Conservation (phyloP, 2,329 filamentous ascomycete genomes). For the Cryphonectria japonica region DNA sequence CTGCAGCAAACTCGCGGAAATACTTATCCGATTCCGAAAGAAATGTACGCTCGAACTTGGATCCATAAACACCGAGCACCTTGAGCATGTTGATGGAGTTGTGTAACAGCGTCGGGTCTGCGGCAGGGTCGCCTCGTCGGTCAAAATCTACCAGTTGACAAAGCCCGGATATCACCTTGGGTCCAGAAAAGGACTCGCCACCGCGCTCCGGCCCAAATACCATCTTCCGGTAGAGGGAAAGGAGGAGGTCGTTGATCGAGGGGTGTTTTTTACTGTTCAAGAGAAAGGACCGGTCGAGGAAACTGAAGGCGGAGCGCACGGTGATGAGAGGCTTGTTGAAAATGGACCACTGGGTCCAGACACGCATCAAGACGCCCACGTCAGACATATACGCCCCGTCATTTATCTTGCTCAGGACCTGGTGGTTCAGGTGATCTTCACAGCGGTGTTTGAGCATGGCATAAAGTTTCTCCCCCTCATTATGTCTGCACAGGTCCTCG, state of each 20-base stretch:
- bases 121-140: conserved; percentile 59
- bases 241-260: conserved; percentile 80
- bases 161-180: conserved; percentile 59
- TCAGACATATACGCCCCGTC: conserved; percentile 55
- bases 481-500: conserved; percentile 86
- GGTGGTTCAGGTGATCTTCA: conserved; percentile 66
- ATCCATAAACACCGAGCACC: conserved; percentile 79
- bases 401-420: conserved; percentile 60
- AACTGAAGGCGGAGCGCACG: conserved; percentile 89
- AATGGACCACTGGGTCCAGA: conserved; percentile 66
- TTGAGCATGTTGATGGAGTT: conserved; percentile 82
- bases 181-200: conserved; percentile 30
- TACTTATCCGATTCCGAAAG: conserved; percentile 69
- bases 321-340: conserved; percentile 75
- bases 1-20: conserved; percentile 70
- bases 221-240: conserved; percentile 72
- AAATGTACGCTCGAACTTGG: conserved; percentile 77
- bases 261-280: conserved; percentile 70
- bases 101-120: conserved; percentile 69
- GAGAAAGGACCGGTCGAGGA: conserved; percentile 87
- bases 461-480: conserved; percentile 70
- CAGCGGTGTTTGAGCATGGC: conserved; percentile 68
- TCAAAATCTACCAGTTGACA: conserved; percentile 78
- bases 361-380: conserved; percentile 64
- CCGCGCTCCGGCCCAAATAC: conserved; percentile 45